Base-by-base conservation (phyloP, 1,284 basidiomycete genomes). In the Malassezia equina region DNA sequence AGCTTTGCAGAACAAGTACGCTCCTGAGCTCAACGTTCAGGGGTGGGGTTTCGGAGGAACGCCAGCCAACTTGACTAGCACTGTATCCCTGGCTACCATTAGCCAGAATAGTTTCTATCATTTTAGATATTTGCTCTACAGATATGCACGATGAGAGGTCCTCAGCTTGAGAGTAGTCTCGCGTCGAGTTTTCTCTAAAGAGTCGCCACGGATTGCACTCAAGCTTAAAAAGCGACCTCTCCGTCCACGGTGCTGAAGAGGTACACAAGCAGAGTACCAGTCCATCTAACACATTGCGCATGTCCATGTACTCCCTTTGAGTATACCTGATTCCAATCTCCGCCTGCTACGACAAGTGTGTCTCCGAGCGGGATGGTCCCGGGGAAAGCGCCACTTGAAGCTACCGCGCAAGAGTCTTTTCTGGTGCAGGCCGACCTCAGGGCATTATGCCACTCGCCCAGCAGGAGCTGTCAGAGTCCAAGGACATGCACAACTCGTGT, bases 201-300 rank as follows among this genome's bases (percentile, higher is more conserved):
- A 61, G 61, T 59, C 59, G 67, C 67, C 67, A 67, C 64, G 60
- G 65, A 69, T 69, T 69, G 67, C 67, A 69, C 67, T 69, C 63
- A 69, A 69, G 67, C 67, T 60, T 62, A 34, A 27, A 17, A 44
- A 55, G 53, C 53, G 34, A 40, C 53, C 53, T 55, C 42, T 50
- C 23, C 28, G 32, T 23, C 13, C n/a, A 1, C 24, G n/a, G 24
- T 7, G 33, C 17, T 17, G 8, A 11, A 12, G 32, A 0, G 5
- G 11, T 27, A 9, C 19, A 31, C 19, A 13, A 36, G 34, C n/a
- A 40, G 27, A 49, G 8, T 28, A 15, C 32, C 13, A 21, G 4
- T 31, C 41, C 40, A 40, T 51, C 21, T 29, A 32, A 6, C 28
- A n/a, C 27, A 19, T 32, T 29, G 27, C 21, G 24, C 29, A 29